Conservation (phyloP, 176 grass and related monocot species). For the Oryza meridionalis region DNA sequence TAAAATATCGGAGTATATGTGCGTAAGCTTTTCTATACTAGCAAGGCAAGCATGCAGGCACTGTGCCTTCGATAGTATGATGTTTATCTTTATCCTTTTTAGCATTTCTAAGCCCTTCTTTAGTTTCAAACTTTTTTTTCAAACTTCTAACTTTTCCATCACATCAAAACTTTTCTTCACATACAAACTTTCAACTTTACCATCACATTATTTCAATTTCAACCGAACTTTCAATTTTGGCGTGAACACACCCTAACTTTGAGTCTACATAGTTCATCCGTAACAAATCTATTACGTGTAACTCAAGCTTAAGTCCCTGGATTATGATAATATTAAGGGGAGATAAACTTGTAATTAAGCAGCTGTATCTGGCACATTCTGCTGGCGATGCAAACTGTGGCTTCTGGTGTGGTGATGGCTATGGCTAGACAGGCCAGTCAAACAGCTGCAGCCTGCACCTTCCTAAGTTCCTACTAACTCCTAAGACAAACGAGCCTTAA, state of each 20-base stretch:
- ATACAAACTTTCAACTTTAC: too few relatives aligned
- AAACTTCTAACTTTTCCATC: too few relatives aligned
- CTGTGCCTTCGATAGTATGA: background rate
- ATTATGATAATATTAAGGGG: background rate
- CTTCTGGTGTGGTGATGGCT: background rate
- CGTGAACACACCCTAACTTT: too few relatives aligned
- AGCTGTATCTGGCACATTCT: background rate
- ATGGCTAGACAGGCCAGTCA: background rate
- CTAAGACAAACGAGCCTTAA: background rate
- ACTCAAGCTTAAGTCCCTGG: background rate
- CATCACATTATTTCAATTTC: too few relatives aligned
- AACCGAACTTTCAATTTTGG: too few relatives aligned
- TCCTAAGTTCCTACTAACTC: background rate
- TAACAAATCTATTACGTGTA: background rate
- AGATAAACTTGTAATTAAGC: background rate
- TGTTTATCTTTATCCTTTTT: background rate
- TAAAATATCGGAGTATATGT: background rate
- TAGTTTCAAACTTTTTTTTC: too few relatives aligned
- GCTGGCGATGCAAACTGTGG: background rate
- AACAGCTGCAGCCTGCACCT: background rate
- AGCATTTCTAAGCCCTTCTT: too few relatives aligned
- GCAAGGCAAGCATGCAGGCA: too few relatives aligned
- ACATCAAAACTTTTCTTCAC: too few relatives aligned
- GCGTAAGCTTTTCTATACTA: background rate
- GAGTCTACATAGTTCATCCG: background rate